These are phyloP conservation scores for Eustoma russellianum DNA, from an alignment of 257 asterid genomes.

Conservation along the genomic window DNA sequence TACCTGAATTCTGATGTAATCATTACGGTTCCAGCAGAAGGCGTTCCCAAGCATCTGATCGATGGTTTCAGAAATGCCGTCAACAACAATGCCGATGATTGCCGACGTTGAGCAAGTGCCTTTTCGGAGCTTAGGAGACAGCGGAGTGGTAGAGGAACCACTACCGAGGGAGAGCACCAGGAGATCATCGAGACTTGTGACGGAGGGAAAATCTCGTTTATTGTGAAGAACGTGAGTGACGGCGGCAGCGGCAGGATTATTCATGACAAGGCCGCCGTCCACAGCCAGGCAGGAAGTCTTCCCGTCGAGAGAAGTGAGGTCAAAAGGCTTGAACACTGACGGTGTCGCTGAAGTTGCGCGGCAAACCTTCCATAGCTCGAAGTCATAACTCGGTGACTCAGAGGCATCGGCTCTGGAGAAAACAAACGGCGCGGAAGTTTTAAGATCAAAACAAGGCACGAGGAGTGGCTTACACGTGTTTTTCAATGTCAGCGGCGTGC, in stretches of 20 bases:
- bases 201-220: constrained; percentile 82
- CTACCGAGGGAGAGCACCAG: constrained; percentile 77
- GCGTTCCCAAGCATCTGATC: constrained; percentile 93
- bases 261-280: constrained; percentile 96
- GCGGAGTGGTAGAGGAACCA: constrained; percentile 40
- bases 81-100: constrained; percentile 58
- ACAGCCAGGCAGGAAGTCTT: constrained; percentile 72
- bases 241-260: constrained; percentile 95
- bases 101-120: constrained; percentile 56
- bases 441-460: constrained; percentile 76
- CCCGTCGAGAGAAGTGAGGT: constrained; percentile 60
- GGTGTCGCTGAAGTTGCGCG: constrained; percentile 92
- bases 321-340: constrained; percentile 68
- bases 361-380: constrained; percentile 87
- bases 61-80: constrained; percentile 87
- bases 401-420: constrained; percentile 95
- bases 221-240: constrained; percentile 91
- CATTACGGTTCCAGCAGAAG: constrained; percentile 76
- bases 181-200: constrained; percentile 74
- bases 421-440: constrained; percentile 81
- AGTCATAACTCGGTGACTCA: constrained; percentile 74
- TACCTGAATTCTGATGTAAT: constrained; percentile 92
- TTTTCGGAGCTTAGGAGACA: constrained; percentile 30
- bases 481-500: constrained; percentile 46
- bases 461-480: constrained; percentile 86